Percentiles rank a stretch among this genome's conserved stretches.
Conservation (phyloP, 108 stramenopile species). For the Hondaea fermentalgiana region DNA sequence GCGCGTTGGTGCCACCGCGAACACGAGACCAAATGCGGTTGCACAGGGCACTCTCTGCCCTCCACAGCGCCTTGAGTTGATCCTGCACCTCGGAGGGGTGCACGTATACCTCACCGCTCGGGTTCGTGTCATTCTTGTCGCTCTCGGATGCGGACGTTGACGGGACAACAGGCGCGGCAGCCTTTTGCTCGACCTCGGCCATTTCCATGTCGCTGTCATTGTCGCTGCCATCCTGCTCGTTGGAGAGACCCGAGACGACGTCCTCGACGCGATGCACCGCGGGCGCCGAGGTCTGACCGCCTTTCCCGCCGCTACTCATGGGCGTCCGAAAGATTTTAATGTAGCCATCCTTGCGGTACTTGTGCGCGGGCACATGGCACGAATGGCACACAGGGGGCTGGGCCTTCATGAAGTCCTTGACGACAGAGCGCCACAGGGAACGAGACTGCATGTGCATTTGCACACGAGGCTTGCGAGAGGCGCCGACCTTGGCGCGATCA, state of each 20-base stretch:
- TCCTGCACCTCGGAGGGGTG: slow-evolving; percentile 80
- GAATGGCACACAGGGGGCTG: slow-evolving; percentile 63
- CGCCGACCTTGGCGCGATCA: slow-evolving; percentile 20
- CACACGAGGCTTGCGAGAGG: slow-evolving; percentile 20
- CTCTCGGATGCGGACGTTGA: background rate
- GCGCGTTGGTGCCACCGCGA: slow-evolving; percentile 24
- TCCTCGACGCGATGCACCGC: slow-evolving; percentile 23
- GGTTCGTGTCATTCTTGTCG: background rate
- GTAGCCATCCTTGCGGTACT: slow-evolving; percentile 81
- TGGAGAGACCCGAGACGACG: slow-evolving; percentile 35
- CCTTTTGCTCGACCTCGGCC: slow-evolving; percentile 15
- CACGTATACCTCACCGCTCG: slow-evolving; percentile 61
- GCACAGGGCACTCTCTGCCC: slow-evolving; percentile 53
- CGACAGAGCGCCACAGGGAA: slow-evolving; percentile 40
- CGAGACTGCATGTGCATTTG: slow-evolving; percentile 57
- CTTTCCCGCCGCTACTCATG: slow-evolving; percentile 21
- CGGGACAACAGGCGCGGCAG: slow-evolving; percentile 21
- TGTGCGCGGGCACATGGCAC: slow-evolving; percentile 74
- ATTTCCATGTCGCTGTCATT: background rate
- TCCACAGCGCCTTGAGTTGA: slow-evolving; percentile 78
- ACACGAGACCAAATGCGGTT: slow-evolving; percentile 62
- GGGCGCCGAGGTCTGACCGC: background rate
- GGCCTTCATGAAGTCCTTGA: slow-evolving; percentile 63
- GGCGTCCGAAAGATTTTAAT: slow-evolving; percentile 81
- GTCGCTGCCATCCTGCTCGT: slow-evolving; percentile 23